Evolutionary conservation across 2,329 filamentous ascomycete species (phyloP).

Genomic region (Claviceps arundinis): DNA sequence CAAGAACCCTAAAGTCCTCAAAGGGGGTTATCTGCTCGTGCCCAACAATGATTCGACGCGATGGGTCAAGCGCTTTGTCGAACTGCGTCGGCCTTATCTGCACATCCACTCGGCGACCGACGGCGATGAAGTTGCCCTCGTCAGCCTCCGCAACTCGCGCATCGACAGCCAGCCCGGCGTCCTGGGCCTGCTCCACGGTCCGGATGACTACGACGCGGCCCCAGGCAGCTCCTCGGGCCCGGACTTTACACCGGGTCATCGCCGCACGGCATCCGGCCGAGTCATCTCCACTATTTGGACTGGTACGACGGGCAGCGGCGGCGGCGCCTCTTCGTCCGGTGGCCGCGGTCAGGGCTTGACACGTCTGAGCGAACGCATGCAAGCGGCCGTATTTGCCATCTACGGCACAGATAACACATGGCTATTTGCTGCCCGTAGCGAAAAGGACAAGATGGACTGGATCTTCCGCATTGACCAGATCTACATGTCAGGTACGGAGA

Average conservation of each 20-base stretch:
- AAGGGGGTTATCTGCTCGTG: slow-evolving; percentile 76
- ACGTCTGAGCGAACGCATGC: slow-evolving; percentile 43
- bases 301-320: slow-evolving; percentile 24
- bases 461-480: slow-evolving; percentile 89
- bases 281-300: slow-evolving; percentile 44
- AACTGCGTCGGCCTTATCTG: slow-evolving; percentile 80
- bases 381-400: slow-evolving; percentile 76
- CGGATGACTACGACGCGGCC: slow-evolving; percentile 24
- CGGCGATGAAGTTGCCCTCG: slow-evolving; percentile 79
- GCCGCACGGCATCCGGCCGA: slow-evolving; percentile 36
- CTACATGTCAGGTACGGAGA: slow-evolving; percentile 36
- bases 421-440: slow-evolving; percentile 79
- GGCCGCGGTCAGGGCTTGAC: slow-evolving; percentile 28
- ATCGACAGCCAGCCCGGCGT: slow-evolving; percentile 88
- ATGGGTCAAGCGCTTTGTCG: slow-evolving; percentile 88
- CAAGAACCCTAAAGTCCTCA: slow-evolving; percentile 71
- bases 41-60: slow-evolving; percentile 68
- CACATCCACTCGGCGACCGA: slow-evolving; percentile 77
- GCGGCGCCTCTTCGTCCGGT: slow-evolving; percentile 13
- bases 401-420: slow-evolving; percentile 93
- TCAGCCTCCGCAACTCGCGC: slow-evolving; percentile 79
- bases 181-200: slow-evolving; percentile 54
- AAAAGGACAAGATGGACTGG: slow-evolving; percentile 93
- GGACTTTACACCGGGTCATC: slow-evolving; percentile 32
- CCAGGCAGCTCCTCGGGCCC: slow-evolving; percentile 17